Conservation (phyloP, 2,329 filamentous ascomycete genomes). For the Eurotiales sp. region DNA sequence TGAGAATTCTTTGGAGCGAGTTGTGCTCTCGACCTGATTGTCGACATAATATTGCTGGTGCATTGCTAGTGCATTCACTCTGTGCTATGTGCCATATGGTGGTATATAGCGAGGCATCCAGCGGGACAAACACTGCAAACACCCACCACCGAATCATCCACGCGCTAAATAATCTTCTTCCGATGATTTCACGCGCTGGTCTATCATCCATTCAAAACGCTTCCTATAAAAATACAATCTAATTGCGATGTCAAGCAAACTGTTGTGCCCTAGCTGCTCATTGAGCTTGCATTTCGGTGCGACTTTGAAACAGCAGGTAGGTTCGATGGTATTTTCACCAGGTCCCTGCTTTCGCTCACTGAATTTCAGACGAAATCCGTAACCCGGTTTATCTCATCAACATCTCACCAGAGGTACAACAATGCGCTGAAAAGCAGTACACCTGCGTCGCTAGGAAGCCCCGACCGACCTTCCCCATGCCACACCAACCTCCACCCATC, state of each 20-base stretch:
- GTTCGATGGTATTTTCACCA: neutral
- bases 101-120: too few species aligned
- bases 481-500: neutral
- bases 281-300: constrained; percentile 3
- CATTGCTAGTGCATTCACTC: too few species aligned
- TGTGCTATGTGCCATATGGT: too few species aligned
- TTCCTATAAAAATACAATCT: neutral
- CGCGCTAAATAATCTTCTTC: constrained; percentile 12
- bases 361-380: constrained; percentile 4
- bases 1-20: constrained; percentile 62
- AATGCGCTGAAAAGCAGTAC: neutral
- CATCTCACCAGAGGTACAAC: neutral
- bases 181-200: constrained; percentile 7
- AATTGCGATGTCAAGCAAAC: constrained; percentile 11
- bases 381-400: neutral
- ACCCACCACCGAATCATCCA: constrained; percentile 8
- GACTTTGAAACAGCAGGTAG: constrained; percentile 13
- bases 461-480: neutral
- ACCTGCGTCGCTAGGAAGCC: neutral
- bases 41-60: too few species aligned
- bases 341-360: neutral
- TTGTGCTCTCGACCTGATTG: constrained; percentile 26
- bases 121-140: constrained; percentile 31
- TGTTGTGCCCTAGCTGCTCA: constrained; percentile 12
- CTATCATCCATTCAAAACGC: neutral